These are phyloP conservation scores for Huntiella abstrusa DNA, from an alignment of 2,329 filamentous ascomycete species.

Conservation along the genomic window DNA sequence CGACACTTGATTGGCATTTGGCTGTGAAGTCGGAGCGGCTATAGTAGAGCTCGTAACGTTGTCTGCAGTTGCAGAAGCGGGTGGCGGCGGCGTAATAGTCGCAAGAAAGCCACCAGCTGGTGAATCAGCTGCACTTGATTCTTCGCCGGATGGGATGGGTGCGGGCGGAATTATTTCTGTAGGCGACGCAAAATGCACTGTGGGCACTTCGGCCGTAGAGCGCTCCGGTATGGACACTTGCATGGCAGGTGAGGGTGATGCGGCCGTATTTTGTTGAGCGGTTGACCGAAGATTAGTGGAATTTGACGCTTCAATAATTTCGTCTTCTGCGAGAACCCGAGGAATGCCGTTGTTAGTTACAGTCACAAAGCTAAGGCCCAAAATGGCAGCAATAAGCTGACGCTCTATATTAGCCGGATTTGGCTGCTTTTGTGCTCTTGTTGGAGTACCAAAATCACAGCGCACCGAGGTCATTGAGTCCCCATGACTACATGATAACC, in stretches of 20 bases:
- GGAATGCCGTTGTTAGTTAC: too few species aligned
- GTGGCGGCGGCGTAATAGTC: conserved; percentile 8
- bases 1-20: not conserved
- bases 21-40: not conserved
- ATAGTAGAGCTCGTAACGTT: conserved; percentile 4
- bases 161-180: conserved; percentile 3
- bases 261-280: not conserved
- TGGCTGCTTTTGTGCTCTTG: too few species aligned
- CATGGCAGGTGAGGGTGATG: not conserved
- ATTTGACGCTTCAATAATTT: too few species aligned
- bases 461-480: too few species aligned
- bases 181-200: conserved; percentile 9
- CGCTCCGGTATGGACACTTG: too few species aligned
- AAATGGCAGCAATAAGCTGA: too few species aligned
- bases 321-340: too few species aligned
- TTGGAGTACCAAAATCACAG: too few species aligned
- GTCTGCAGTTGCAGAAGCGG: conserved; percentile 1
- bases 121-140: not conserved
- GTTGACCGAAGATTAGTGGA: too few species aligned
- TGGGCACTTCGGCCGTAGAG: not conserved
- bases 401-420: too few species aligned
- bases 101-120: conserved; percentile 5
- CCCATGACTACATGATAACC: too few species aligned
- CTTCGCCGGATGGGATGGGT: conserved; percentile 1
- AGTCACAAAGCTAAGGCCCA: too few species aligned